Base-by-base conservation (phyloP, 202 grass and related monocot species). In the Zoysia matrella region DNA sequence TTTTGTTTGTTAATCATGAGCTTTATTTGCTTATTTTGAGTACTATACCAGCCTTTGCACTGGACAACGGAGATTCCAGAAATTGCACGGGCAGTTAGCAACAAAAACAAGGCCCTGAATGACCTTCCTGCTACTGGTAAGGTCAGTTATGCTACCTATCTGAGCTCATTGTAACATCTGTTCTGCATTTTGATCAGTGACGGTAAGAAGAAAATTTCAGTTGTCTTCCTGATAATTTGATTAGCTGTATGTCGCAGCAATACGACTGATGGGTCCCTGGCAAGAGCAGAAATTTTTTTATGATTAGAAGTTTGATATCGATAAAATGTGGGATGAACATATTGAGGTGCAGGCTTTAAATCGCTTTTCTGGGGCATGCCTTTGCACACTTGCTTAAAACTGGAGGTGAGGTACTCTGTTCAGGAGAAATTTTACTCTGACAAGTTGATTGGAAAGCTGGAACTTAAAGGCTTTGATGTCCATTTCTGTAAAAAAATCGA, bases 1-100 rank as follows among this genome's bases (percentile, higher is more conserved):
- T 76, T 72, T 82, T 39, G 52, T 47, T 68, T 89, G 74, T 69
- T 83, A 79, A 75, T 83, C 74, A 86, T 79, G 61, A 45, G 47
- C 43, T 89, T 82, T 51, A 56, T 86, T 86, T 79, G 68, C 54
- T 82, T 78, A 82, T 78, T 14, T 46, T 73, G 79, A 56, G 30
- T 56, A 36, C n/a, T 72, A 42, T 7, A 51, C 11, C 36, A 69
- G 54, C 55, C 64, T 82, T 73, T 78, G 53, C 18, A 11, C 2
- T 47, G 82, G 65, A 65, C 51, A 67, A 36, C 58, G 51, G 41
- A 30, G 60, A 11, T 52, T 11, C 57, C 8, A 80, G 15, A 89
- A 63, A 56, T 65, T 85, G 8, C 61, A 85, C 15, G 43, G 36
- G 2, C 69, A 43, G 46, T 79, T 67, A 52, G 8, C 36, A 56